Conservation (phyloP, 169 alveolate species). For the Babesia ovata region DNA sequence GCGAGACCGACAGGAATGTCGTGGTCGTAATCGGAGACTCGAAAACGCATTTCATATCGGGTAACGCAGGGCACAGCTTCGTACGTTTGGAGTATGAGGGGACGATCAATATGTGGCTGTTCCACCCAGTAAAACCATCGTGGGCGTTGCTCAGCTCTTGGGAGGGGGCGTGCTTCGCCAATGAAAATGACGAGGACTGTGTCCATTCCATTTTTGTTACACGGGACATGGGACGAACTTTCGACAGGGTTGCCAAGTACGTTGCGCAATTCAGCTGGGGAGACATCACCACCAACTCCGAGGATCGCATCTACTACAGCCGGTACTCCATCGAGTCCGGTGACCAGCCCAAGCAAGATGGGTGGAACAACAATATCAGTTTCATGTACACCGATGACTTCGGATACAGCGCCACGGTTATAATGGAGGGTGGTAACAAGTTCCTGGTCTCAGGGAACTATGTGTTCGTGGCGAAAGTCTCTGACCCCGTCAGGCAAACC, state of each 20-base stretch:
- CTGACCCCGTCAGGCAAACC: constrained; percentile 84
- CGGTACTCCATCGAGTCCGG: constrained; percentile 80
- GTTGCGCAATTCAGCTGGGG: constrained; percentile 94
- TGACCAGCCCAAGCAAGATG: constrained; percentile 85
- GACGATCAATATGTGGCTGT: constrained; percentile 79
- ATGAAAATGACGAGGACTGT: constrained; percentile 78
- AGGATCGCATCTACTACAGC: constrained; percentile 71
- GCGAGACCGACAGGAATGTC: constrained; percentile 78
- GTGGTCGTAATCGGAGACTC: constrained; percentile 79
- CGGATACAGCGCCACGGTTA: constrained; percentile 79
- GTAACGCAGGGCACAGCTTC: constrained; percentile 78
- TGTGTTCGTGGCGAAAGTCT: constrained; percentile 91
- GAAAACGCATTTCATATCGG: constrained; percentile 74
- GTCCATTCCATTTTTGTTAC: constrained; percentile 86
- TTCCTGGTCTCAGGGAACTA: constrained; percentile 91
- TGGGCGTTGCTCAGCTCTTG: constrained; percentile 86
- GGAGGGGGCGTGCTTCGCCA: constrained; percentile 82
- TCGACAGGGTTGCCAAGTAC: constrained; percentile 78
- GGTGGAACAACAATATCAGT: constrained; percentile 90
- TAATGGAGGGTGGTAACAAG: constrained; percentile 90
- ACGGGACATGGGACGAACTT: constrained; percentile 85
- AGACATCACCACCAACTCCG: constrained; percentile 72
- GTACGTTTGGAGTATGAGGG: constrained; percentile 76
- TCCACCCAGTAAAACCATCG: constrained; percentile 82
- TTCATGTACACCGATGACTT: constrained; percentile 89